phyloP scores from a whole-genome alignment of 805 yeast genomes.

The Nematodospora valgi region DNA sequence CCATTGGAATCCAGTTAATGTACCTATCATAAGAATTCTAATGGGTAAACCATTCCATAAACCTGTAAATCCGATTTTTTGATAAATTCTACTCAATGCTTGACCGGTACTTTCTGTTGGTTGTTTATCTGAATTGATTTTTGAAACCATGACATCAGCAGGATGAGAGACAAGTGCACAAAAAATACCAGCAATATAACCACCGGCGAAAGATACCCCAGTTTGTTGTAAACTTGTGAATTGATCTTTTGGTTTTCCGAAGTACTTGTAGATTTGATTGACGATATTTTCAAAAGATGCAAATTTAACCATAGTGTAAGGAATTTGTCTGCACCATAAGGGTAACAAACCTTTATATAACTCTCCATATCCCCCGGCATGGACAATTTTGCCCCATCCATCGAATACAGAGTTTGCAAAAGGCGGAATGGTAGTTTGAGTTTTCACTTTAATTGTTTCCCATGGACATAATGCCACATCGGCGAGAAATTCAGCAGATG shows the following conservation, averaged over 20 bases:
- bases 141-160: constrained; percentile 98
- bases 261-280: constrained; percentile 64
- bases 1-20: constrained; percentile 97
- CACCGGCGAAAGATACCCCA: constrained; percentile 92
- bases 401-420: constrained; percentile 60
- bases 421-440: constrained; percentile 92
- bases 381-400: constrained; percentile 64
- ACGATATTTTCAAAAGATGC: constrained; percentile 93
- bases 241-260: constrained; percentile 71
- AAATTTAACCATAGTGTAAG: constrained; percentile 98
- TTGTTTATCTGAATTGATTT: constrained; percentile 71
- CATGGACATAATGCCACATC: constrained; percentile 89
- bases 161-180: constrained; percentile 97
- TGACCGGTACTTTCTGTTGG: constrained; percentile 62
- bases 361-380: constrained; percentile 67
- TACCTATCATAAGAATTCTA: constrained; percentile 96
- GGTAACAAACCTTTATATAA: constrained; percentile 89
- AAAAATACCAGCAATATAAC: constrained; percentile 95
- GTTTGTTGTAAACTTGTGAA: constrained; percentile 79
- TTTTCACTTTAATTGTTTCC: constrained; percentile 91
- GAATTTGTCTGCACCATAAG: constrained; percentile 94
- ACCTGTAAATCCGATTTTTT: constrained; percentile 82
- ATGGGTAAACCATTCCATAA: constrained; percentile 94
- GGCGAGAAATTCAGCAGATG: constrained; percentile 91
- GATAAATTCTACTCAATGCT: constrained; percentile 73